phyloP scores from a whole-genome alignment of 2,329 filamentous ascomycete genomes.

The Colletotrichum incanum region DNA sequence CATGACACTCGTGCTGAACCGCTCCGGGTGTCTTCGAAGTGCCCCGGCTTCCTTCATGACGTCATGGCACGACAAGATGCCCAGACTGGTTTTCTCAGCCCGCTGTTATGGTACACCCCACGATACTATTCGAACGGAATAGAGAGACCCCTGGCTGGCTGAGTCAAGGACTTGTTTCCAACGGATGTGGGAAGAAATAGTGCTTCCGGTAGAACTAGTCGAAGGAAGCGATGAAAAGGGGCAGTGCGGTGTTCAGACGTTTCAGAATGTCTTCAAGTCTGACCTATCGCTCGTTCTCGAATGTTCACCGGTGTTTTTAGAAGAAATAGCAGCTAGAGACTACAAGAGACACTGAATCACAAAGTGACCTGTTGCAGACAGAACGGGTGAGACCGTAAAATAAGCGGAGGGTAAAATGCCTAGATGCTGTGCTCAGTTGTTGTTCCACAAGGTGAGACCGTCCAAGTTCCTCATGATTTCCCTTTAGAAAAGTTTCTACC shows the following conservation, averaged over 20 bases:
- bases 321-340: not conserved
- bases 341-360: not conserved
- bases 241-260: not conserved
- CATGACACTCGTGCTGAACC: not conserved
- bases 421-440: too few species aligned
- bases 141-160: not conserved
- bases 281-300: not conserved
- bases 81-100: rapidly evolving
- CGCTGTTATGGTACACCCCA: not conserved
- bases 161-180: too few species aligned
- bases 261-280: not conserved
- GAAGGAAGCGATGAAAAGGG: not conserved
- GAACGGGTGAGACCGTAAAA: too few species aligned
- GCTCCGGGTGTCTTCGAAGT: not conserved
- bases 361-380: not conserved
- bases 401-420: too few species aligned
- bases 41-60: not conserved
- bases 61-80: not conserved
- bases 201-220: not conserved
- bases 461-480: too few species aligned
- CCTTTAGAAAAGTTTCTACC: too few species aligned
- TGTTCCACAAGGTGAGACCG: too few species aligned
- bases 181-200: not conserved
- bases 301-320: too few species aligned
- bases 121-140: not conserved